A percentile compares a stretch with the other conserved stretches of the same genome.
Evolutionary conservation across 2,329 filamentous ascomycete genomes (phyloP).

Genomic region (Ceratocystis cacaofunesta): DNA sequence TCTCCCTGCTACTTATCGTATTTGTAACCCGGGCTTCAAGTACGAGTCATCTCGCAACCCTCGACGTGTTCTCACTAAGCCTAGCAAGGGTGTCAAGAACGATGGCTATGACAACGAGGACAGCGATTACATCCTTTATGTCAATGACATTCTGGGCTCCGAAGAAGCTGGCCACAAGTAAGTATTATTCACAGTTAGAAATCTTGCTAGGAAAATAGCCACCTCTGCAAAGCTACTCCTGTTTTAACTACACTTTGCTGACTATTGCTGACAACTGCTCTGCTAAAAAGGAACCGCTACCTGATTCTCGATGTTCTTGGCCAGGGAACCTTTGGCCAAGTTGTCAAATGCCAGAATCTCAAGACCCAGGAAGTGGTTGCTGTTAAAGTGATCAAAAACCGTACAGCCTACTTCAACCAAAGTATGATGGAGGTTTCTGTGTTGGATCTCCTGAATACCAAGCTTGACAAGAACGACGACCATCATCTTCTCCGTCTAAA

Average conservation of each 20-base stretch:
- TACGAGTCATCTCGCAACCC: conserved; percentile 97
- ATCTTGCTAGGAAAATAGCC: neutral
- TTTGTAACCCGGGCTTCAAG: conserved; percentile 96
- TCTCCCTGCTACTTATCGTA: conserved; percentile 86
- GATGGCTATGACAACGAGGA: conserved; percentile 98
- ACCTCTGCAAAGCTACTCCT: neutral
- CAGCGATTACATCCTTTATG: conserved; percentile 97
- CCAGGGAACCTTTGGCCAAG: conserved; percentile 94
- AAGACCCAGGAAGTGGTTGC: conserved; percentile 98
- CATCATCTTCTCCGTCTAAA: conserved; percentile 89
- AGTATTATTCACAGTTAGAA: conserved; percentile 22
- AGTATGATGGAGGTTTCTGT: conserved; percentile 99
- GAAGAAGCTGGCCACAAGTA: conserved; percentile 97
- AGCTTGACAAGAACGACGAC: conserved; percentile 98
- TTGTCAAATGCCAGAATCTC: conserved; percentile 96
- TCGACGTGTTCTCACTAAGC: conserved; percentile 87
- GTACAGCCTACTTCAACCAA: conserved; percentile 98
- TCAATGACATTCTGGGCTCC: conserved; percentile 94
- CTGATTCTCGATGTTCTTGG: conserved; percentile 92
- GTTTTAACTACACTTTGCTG: neutral
- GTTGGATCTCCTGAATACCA: conserved; percentile 88
- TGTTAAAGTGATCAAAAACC: conserved; percentile 98
- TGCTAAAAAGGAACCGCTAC: conserved; percentile 60
- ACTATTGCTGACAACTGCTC: neutral
- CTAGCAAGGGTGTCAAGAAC: conserved; percentile 96